Conservation (phyloP, 2,329 filamentous ascomycete species). For the Aotearoamyces nothofagi region DNA sequence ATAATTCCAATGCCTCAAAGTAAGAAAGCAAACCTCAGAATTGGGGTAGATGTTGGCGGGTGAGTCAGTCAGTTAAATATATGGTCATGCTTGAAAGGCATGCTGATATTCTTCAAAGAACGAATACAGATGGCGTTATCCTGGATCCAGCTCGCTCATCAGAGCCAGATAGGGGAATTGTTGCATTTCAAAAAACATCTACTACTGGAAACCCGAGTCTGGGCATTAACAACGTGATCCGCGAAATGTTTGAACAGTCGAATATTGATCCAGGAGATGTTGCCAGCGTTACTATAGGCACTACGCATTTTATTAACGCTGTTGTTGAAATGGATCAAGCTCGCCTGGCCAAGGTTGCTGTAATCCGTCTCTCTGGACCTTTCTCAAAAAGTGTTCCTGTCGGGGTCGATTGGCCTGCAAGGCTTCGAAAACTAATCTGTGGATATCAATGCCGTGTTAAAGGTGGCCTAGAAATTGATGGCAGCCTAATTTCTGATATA, state of each 20-base stretch:
- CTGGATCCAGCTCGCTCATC: slow-evolving; percentile 11
- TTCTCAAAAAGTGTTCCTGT: slow-evolving; percentile 33
- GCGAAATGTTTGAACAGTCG: slow-evolving; percentile 8
- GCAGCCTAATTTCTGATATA: slow-evolving; percentile 24
- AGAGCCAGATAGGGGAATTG: slow-evolving; percentile 15
- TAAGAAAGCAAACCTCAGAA: too few species aligned
- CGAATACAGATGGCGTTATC: slow-evolving; percentile 16
- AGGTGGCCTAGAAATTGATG: slow-evolving; percentile 23
- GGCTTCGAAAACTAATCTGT: slow-evolving; percentile 28
- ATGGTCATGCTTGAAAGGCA: too few species aligned
- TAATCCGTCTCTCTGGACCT: slow-evolving; percentile 31
- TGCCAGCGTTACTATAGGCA: slow-evolving; percentile 12
- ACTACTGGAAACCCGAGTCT: slow-evolving; percentile 21
- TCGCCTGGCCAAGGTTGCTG: slow-evolving; percentile 33
- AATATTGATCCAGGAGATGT: slow-evolving; percentile 7
- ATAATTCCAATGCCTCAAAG: too few species aligned
- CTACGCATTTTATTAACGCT: slow-evolving; percentile 35
- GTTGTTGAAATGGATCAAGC: slow-evolving; percentile 32
- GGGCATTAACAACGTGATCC: slow-evolving; percentile 11
- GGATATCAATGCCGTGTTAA: slow-evolving; percentile 31
- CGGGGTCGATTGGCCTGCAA: slow-evolving; percentile 31
- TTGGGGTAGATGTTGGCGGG: slow-evolving; percentile 23
- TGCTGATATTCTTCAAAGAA: too few species aligned
- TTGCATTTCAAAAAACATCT: slow-evolving; percentile 12
- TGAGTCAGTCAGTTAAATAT: too few species aligned